Percentiles rank a stretch among this genome's conserved stretches.
phyloP scores from a whole-genome alignment of 179 eudicot species.

The Sideroxylon spinosum region DNA sequence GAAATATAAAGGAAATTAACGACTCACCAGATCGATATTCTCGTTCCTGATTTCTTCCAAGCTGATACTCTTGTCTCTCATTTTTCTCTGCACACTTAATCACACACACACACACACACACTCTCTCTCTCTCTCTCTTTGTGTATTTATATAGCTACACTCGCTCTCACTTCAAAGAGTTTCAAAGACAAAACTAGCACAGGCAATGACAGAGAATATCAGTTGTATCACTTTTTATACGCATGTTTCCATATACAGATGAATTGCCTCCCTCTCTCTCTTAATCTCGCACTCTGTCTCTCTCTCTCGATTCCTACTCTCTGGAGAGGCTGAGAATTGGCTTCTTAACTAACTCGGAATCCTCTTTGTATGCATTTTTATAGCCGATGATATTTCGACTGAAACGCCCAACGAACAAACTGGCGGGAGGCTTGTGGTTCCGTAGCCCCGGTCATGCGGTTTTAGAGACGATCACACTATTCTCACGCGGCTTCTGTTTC shows the following conservation, averaged over 20 bases:
- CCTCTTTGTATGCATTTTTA: neutral
- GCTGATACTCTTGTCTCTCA: constrained; percentile 22
- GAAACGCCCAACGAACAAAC: neutral
- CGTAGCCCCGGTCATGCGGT: neutral
- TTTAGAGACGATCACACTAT: neutral
- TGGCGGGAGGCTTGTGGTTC: neutral
- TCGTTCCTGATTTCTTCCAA: constrained; percentile 52
- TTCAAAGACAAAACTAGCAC: neutral
- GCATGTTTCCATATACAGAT: too few species aligned
- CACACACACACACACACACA: neutral
- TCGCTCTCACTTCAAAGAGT: neutral
- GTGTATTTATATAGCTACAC: neutral
- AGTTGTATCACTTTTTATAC: too few species aligned
- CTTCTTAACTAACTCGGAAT: neutral
- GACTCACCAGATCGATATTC: constrained; percentile 49
- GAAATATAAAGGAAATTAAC: neutral
- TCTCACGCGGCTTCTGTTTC: too few species aligned
- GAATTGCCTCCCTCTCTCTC: neutral
- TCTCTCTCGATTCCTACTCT: neutral
- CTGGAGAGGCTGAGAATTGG: neutral
- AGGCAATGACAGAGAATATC: neutral
- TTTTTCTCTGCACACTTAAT: neutral
- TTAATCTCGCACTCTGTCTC: too few species aligned
- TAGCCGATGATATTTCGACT: neutral
- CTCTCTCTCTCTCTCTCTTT: neutral